Base-by-base conservation (phyloP, 1,284 basidiomycete species). In the Porogramme epimiltina region DNA sequence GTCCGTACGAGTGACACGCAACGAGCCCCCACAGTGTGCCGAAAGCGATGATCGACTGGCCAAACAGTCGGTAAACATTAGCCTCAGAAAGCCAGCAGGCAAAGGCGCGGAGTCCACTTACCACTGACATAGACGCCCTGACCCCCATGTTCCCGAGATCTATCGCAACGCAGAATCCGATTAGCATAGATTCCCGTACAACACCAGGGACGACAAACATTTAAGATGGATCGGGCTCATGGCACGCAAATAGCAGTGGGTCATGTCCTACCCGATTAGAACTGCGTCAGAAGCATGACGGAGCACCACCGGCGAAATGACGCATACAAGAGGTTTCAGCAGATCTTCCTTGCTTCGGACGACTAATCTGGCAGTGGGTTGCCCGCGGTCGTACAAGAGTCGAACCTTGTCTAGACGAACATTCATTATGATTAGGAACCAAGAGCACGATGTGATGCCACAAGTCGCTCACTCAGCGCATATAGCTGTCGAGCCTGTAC, bases 181-280 rank as follows among this genome's bases (percentile, higher is more conserved):
- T n/a, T 6, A 13, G 8, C 34, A n/a, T n/a, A n/a, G 16, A 37
- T 16, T 18, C 34, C 9, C n/a, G 34, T 6, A 37, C 34, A 37
- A 5, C 26, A 22, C 5, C 47, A 31, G 50, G 58, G 52, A 33
- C 28, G 43, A 49, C 81, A 45, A 61, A 89, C 87, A 95, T 73
- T 92, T 87, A 61, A 93, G 72, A 66, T 95, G 92, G 49, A 95
- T 93, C 2, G 92, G 93, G 62, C 89, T 91, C 91, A 95, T 95
- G 2, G 92, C 91, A 16, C 92, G 83, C 13, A 95, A 74, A 65
- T 89, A 91, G 55, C 86, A 90, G 67, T 94, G 89, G 0, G 92
- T 93, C 91, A 95, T 93, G 66, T 95, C 85, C 77, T 82, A 51
- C 20, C 42, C 5, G 25, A 23, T 3, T 16, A 3, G 10, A n/a